Conservation (phyloP, 768 basidiomycete species). For the Pulveroboletus sp. region DNA sequence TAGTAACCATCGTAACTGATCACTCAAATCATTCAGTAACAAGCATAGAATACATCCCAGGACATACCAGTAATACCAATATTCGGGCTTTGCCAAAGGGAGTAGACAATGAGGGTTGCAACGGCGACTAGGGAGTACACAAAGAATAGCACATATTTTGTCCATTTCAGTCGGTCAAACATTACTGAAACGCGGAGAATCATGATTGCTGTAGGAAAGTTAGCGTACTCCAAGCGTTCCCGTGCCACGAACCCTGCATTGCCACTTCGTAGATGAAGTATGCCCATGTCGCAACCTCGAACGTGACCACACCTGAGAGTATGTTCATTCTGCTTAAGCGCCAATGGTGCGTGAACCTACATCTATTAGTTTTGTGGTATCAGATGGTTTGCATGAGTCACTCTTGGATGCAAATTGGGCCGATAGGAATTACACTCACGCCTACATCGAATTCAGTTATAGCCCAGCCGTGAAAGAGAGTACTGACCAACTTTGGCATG, state of each 20-base stretch:
- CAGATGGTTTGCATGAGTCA: not conserved
- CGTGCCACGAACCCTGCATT: constrained; percentile 5
- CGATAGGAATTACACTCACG: not conserved
- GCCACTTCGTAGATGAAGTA: not conserved
- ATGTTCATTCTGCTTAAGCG: not conserved
- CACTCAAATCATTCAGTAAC: not conserved
- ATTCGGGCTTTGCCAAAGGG: not conserved
- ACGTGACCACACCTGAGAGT: not conserved
- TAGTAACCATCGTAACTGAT: not conserved
- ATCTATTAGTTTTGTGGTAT: constrained; percentile 2
- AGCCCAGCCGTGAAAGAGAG: not conserved
- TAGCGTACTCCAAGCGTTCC: no score
- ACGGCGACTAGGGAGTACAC: constrained; percentile 1
- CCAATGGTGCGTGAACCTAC: not conserved
- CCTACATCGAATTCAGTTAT: not conserved
- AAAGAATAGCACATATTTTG: not conserved
- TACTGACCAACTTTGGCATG: constrained; percentile 1
- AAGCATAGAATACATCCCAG: no score
- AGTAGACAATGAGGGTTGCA: not conserved
- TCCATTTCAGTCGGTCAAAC: constrained; percentile 5
- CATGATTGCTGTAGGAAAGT: constrained; percentile 6
- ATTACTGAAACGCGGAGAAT: constrained; percentile 14
- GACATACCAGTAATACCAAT: not conserved
- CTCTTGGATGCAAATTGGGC: no score
- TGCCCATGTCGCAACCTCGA: not conserved